Evolutionary conservation across 345 rosid genomes (phyloP).

Genomic region (Physaria fendleri): DNA sequence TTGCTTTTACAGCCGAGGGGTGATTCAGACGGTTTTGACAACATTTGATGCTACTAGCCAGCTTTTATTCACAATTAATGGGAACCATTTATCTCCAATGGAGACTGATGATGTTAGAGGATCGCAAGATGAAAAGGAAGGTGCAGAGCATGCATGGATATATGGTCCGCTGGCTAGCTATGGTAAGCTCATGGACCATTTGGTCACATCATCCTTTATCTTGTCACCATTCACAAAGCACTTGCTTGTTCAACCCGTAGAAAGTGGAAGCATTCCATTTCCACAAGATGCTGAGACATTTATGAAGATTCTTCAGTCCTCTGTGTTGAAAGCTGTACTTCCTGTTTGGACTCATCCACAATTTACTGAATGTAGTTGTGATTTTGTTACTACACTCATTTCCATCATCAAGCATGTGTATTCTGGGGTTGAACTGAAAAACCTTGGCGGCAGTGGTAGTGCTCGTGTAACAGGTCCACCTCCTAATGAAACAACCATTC

Average conservation of each 20-base stretch:
- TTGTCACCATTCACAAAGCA: constrained; percentile 84
- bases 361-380: constrained; percentile 71
- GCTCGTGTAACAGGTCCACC: constrained; percentile 79
- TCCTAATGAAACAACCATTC: constrained; percentile 78
- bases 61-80: constrained; percentile 61
- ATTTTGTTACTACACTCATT: constrained; percentile 64
- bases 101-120: constrained; percentile 68
- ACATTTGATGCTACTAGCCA: constrained; percentile 97
- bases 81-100: constrained; percentile 77
- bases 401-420: constrained; percentile 83
- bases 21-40: constrained; percentile 71
- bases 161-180: constrained; percentile 88
- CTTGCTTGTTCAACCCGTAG: constrained; percentile 72
- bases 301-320: constrained; percentile 87
- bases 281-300: constrained; percentile 87
- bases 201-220: constrained; percentile 82
- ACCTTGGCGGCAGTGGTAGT: constrained; percentile 39
- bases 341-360: constrained; percentile 91
- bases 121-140: constrained; percentile 65
- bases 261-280: constrained; percentile 51
- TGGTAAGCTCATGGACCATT: constrained; percentile 91
- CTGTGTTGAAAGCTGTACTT: constrained; percentile 84
- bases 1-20: constrained; percentile 74
- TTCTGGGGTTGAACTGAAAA: constrained; percentile 92
- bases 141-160: constrained; percentile 71